Conservation (phyloP, 2,329 filamentous ascomycete species). For the Sporothrix luriei region DNA sequence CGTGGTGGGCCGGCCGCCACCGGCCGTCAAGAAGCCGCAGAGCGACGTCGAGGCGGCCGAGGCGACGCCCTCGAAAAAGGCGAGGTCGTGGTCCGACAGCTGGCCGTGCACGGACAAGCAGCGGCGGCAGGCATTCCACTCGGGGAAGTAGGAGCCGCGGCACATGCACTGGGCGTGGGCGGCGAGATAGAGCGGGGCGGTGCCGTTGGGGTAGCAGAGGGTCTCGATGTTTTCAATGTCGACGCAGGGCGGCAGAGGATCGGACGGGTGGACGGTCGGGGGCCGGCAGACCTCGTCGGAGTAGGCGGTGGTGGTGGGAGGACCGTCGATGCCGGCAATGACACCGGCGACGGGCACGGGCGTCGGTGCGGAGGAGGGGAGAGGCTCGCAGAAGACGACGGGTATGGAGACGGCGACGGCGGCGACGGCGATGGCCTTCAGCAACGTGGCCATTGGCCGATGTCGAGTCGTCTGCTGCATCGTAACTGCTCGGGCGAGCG, state of each 20-base stretch:
- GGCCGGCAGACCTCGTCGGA: constrained; percentile 38
- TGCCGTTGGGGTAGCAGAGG: constrained; percentile 44
- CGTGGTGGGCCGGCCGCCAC: constrained; percentile 34
- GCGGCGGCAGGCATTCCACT: constrained; percentile 48
- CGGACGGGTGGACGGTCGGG: constrained; percentile 33
- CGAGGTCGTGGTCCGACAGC: constrained; percentile 43
- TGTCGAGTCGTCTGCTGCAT: constrained; percentile 8
- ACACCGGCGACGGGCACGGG: neutral
- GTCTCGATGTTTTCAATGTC: constrained; percentile 44
- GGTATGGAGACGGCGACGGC: neutral
- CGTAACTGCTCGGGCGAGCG: neutral
- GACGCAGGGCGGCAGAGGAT: constrained; percentile 43
- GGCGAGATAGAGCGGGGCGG: constrained; percentile 37
- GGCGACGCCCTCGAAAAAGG: constrained; percentile 44
- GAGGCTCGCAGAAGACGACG: neutral
- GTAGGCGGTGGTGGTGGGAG: constrained; percentile 33
- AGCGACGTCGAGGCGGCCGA: constrained; percentile 43
- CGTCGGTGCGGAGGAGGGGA: neutral
- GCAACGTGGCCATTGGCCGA: constrained; percentile 24
- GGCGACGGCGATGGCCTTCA: neutral
- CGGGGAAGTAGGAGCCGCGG: constrained; percentile 47
- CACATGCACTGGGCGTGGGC: constrained; percentile 47
- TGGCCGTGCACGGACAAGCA: constrained; percentile 48
- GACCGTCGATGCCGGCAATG: neutral
- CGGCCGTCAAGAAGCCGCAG: constrained; percentile 39